Evolutionary conservation across 495 filamentous ascomycete species (phyloP), one percentile per base, ranked within the genome.

Genomic region (Parathielavia hyrcaniae): DNA sequence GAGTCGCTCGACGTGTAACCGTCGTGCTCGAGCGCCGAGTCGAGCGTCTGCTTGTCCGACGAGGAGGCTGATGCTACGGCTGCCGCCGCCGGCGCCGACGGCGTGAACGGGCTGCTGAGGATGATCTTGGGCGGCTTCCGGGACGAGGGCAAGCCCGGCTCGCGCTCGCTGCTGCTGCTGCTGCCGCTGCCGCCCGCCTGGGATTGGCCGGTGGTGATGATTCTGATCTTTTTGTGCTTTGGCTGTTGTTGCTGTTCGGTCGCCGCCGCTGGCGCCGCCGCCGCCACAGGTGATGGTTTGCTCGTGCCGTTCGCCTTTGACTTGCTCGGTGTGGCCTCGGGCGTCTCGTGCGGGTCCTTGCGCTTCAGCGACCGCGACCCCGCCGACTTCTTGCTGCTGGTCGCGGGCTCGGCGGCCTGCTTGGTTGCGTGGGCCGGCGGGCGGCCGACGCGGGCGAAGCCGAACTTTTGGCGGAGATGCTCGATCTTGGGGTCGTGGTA

Each of bases 1-100:
- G 74, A 75, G 61, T 79, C 77, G 14, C 59, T 63, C 34, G 72
- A 74, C 10, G 73, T 78, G 65, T 74, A 77, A 8, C 74, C 75
- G 46, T 69, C 66, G 58, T 67, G 70, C 5, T 70, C 65, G 30
- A 75, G 60, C n/a, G 71, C 70, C 8, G 47, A 7, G 5, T 30
- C 26, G 3, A 30, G 52, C 12, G 50, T 30, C 17, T 13, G 40
- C 45, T 35, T 50, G 17, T 61, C 50, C 20, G 12, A 11, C 8
- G 55, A 16, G 3, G 46, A 50, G 26, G 3, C 26, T 6, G 26
- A 50, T 2, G 3, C 26, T 6, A 6, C 26, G 3, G 26, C 26
- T 6, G 26, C 6, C 26, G 26, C 3, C 26, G 26, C 50, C 20
- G 12, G 14, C 2, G 55, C 22, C 3, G 46, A 50, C 22, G 46